Evolutionary conservation across 257 asterid genomes (phyloP).

Genomic region (Solanum rostratum): DNA sequence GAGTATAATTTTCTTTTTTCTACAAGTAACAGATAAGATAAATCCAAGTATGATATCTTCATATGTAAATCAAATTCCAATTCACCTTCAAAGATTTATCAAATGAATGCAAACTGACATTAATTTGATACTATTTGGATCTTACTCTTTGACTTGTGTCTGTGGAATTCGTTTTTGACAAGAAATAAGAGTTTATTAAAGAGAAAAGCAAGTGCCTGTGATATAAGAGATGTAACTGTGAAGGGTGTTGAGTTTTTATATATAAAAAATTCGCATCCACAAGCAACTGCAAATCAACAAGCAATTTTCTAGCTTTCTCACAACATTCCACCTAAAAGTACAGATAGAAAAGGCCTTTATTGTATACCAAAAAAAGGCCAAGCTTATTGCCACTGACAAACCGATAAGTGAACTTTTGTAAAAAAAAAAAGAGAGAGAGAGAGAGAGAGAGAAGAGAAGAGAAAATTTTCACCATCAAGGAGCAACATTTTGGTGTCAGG

Average conservation of each 20-base stretch:
- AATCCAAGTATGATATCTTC: neutral
- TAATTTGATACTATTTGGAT: neutral
- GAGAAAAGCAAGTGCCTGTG: neutral
- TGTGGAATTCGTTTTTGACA: neutral
- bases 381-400: neutral
- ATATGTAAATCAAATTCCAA: neutral
- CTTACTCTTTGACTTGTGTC: neutral
- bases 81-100: neutral
- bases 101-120: neutral
- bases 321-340: neutral
- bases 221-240: neutral
- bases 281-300: neutral
- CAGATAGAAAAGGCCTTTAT: neutral
- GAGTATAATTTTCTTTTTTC: neutral
- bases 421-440: too few species aligned
- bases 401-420: neutral
- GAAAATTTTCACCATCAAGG: constrained; percentile 17
- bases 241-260: neutral
- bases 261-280: neutral
- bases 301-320: neutral
- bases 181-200: neutral
- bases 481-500: constrained; percentile 16
- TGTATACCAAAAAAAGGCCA: neutral
- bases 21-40: neutral
- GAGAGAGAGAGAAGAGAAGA: too few species aligned